Evolutionary conservation across 371 early-diverging fungal species (phyloP).

Genomic region (Mucor saturninus): DNA sequence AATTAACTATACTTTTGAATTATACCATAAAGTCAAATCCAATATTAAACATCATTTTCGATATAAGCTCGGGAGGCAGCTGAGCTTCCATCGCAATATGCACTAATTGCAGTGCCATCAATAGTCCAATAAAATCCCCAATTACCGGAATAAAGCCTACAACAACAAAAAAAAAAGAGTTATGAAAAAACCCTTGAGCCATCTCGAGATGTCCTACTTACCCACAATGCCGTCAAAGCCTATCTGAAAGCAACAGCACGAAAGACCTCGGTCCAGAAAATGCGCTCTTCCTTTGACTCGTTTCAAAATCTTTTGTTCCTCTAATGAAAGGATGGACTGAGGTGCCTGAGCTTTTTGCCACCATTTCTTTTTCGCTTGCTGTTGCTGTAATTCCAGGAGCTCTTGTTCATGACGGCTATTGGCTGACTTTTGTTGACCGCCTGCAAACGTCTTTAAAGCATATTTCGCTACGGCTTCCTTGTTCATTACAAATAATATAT

Average conservation of each 20-base stretch:
- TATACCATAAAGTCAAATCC: slow-evolving; percentile 42
- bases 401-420: background rate
- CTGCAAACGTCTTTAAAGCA: slow-evolving; percentile 20
- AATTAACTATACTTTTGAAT: too few relatives aligned
- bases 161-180: background rate
- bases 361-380: slow-evolving; percentile 31
- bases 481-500: slow-evolving; percentile 10
- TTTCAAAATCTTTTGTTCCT: slow-evolving; percentile 37
- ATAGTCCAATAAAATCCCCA: slow-evolving; percentile 49
- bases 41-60: slow-evolving; percentile 53
- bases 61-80: slow-evolving; percentile 40
- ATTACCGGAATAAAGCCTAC: slow-evolving; percentile 54
- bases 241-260: slow-evolving; percentile 51
- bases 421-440: background rate
- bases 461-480: slow-evolving; percentile 27
- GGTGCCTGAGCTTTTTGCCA: slow-evolving; percentile 35
- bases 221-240: slow-evolving; percentile 59
- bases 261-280: slow-evolving; percentile 44
- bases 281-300: slow-evolving; percentile 45
- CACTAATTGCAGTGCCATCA: slow-evolving; percentile 45
- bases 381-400: background rate
- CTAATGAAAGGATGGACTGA: slow-evolving; percentile 33
- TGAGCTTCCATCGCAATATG: slow-evolving; percentile 39
- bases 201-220: slow-evolving; percentile 10
- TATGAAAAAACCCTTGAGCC: slow-evolving; percentile 1